Evolutionary conservation across 306 rosid genomes (phyloP).

Genomic region (Trifolium pratense): DNA sequence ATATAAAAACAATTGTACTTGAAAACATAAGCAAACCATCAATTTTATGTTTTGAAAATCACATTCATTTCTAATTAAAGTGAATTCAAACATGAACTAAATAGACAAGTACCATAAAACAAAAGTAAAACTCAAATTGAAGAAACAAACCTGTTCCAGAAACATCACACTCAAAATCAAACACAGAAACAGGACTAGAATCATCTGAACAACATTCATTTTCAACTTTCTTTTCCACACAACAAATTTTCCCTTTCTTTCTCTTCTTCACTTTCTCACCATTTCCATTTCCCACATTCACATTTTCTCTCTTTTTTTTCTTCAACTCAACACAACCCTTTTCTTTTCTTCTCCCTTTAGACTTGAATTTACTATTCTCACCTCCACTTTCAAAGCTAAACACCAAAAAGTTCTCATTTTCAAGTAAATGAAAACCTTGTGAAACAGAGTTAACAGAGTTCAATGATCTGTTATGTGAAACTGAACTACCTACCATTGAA

Average conservation of each 20-base stretch:
- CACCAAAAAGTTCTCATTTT: slow-evolving; percentile 68
- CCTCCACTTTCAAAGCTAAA: slow-evolving; percentile 66
- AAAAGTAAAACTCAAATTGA: neutral
- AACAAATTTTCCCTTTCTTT: slow-evolving; percentile 44
- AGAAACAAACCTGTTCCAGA: slow-evolving; percentile 71
- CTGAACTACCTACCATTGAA: slow-evolving; percentile 36
- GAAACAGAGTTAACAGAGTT: neutral
- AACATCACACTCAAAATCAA: slow-evolving; percentile 57
- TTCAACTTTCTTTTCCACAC: slow-evolving; percentile 49
- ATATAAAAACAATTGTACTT: no score
- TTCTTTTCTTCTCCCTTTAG: slow-evolving; percentile 44
- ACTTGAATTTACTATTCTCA: slow-evolving; percentile 40
- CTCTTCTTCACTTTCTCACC: slow-evolving; percentile 47
- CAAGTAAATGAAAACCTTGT: slow-evolving; percentile 55
- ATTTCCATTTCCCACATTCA: slow-evolving; percentile 28
- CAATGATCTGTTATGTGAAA: slow-evolving; percentile 63
- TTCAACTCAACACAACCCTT: slow-evolving; percentile 27
- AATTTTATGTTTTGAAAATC: no score
- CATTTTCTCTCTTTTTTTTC: slow-evolving; percentile 39
- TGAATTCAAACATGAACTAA: no score
- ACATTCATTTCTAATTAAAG: no score
- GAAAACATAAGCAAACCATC: no score
- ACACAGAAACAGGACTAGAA: slow-evolving; percentile 88
- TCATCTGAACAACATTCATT: slow-evolving; percentile 66
- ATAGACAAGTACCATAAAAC: neutral